Conservation (phyloP, 805 yeast species). For the Ogataea trehalophila region DNA sequence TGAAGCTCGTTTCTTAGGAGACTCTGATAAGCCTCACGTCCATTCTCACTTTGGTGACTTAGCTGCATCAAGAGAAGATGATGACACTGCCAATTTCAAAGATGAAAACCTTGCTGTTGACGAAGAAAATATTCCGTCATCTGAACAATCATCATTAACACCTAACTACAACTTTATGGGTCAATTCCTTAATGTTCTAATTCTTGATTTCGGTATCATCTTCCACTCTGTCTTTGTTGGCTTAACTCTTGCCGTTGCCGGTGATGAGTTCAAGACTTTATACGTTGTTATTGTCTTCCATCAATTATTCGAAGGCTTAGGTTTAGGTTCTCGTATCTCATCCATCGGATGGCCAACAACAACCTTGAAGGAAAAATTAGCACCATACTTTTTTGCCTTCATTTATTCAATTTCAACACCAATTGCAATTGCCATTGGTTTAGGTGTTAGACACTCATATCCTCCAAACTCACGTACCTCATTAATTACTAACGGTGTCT, state of each 20-base stretch:
- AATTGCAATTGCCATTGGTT: constrained; percentile 66
- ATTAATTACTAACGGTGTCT: constrained; percentile 59
- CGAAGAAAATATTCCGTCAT: neutral
- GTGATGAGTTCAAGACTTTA: constrained; percentile 64
- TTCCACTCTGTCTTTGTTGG: constrained; percentile 83
- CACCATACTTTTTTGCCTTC: constrained; percentile 45
- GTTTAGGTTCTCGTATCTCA: constrained; percentile 71
- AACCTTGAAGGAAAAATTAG: constrained; percentile 30
- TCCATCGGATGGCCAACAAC: constrained; percentile 35
- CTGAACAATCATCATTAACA: constrained; percentile 35
- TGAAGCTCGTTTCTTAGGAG: constrained; percentile 26
- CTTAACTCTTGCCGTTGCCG: constrained; percentile 67
- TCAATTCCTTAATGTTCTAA: constrained; percentile 47
- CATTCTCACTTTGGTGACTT: constrained; percentile 52
- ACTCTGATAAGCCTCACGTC: constrained; percentile 31
- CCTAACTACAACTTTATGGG: constrained; percentile 46
- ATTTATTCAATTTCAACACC: constrained; percentile 59
- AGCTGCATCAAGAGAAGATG: constrained; percentile 8
- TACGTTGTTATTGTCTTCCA: constrained; percentile 63
- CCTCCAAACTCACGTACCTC: constrained; percentile 50
- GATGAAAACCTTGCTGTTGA: constrained; percentile 10
- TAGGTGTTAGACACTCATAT: constrained; percentile 61
- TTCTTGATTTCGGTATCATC: constrained; percentile 71
- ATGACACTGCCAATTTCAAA: constrained; percentile 24
- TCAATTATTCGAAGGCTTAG: constrained; percentile 80